Conservation (phyloP, 805 yeast species). For the Pichia scutulata region DNA sequence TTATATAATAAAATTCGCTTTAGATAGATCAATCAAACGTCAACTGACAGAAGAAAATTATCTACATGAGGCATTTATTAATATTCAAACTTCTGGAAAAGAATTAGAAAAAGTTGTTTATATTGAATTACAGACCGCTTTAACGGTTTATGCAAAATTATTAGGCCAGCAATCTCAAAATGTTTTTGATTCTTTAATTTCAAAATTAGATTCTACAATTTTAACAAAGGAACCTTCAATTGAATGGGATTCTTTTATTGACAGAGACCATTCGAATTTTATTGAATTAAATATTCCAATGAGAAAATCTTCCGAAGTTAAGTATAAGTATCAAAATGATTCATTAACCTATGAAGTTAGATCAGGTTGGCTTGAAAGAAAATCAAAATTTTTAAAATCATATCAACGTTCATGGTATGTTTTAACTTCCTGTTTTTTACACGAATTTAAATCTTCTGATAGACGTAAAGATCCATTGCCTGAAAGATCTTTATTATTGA, state of each 20-base stretch:
- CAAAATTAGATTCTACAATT: conserved; percentile 61
- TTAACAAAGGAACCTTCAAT: conserved; percentile 68
- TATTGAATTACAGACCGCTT: conserved; percentile 75
- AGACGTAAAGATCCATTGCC: conserved; percentile 77
- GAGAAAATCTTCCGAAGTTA: conserved; percentile 53
- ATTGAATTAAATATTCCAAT: conserved; percentile 54
- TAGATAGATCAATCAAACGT: conserved; percentile 70
- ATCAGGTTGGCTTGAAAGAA: conserved; percentile 77
- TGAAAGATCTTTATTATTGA: conserved; percentile 71
- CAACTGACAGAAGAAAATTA: conserved; percentile 81
- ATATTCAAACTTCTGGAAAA: conserved; percentile 80
- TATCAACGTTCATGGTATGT: conserved; percentile 89
- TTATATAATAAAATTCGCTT: conserved; percentile 56
- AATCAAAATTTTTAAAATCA: conserved; percentile 87
- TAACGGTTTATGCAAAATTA: conserved; percentile 62
- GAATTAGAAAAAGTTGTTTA: conserved; percentile 86
- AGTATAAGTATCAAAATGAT: conserved; percentile 61
- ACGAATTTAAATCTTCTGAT: conserved; percentile 82
- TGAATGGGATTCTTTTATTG: conserved; percentile 85
- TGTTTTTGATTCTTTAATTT: conserved; percentile 56
- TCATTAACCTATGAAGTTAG: conserved; percentile 62
- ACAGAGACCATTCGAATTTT: conserved; percentile 57
- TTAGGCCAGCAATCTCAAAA: conserved; percentile 68
- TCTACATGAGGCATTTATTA: conserved; percentile 80
- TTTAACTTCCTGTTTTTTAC: conserved; percentile 78